Evolutionary conservation across 208 protist genomes (phyloP), one percentile per base, ranked within the genome.

Genomic region (Leptomonas seymouri): DNA sequence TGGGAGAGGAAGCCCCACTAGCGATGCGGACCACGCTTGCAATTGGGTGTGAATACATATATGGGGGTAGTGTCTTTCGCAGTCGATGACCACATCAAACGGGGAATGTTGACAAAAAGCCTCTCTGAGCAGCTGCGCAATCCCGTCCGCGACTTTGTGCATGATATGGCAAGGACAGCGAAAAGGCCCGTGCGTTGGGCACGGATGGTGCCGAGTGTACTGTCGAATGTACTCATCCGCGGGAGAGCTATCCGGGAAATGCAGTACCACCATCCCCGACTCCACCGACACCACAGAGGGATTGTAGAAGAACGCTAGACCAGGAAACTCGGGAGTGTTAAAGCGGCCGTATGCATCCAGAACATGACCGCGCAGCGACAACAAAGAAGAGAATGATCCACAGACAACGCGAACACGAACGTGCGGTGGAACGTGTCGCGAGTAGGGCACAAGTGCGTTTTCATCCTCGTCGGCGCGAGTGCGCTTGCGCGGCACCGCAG

Each of bases 131-230:
- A 89, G 65, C 62, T 76, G 61, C 27, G 74, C 49, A 15, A 86
- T 53, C 2, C 30, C 27, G 39, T 67, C 75, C 27, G 69, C 71
- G 7, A 76, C 49, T 42, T 81, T 27, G 50, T 82, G 78, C 65
- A 90, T 84, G 8, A 77, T 50, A 49, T 68, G 49, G 67, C 85
- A 90, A 16, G 80, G 74, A 51, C 85, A 90, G 14, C 72, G 67
- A 60, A 90, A 90, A 12, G 85, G 85, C 4, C 85, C 85, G 45
- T 90, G 85, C 6, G 76, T 31, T 11, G 71, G 77, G 67, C 85
- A 90, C 27, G 82, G 74, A 11, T 46, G 50, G 23, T 45, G 56
- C 0, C 64, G 48, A 3, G 28, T 61, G 21, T 71, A 28, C 23
- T 61, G 31, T 55, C 28, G 5, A 15, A 77, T 60, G 21, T 42